Conservation (phyloP, 2,329 filamentous ascomycete genomes). For the Trichoderma sp. region DNA sequence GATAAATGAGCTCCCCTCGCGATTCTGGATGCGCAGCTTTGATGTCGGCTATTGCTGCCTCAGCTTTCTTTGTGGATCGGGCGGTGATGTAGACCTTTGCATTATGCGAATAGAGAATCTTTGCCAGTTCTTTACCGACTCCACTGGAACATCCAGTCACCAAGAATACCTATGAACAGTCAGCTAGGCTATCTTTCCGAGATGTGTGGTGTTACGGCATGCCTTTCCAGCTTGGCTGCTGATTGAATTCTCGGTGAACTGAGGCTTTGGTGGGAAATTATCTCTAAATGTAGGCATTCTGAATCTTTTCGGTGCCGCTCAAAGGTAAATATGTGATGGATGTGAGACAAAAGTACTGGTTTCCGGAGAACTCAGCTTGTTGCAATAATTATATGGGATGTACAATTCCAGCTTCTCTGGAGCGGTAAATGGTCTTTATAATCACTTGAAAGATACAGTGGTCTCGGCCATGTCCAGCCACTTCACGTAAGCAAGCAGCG, state of each 20-base stretch:
- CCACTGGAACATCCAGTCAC: background rate
- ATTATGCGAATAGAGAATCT: background rate
- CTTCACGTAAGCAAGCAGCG: background rate
- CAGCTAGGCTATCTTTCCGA: background rate
- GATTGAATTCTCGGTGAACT: background rate
- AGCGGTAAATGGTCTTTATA: background rate
- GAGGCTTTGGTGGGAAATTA: background rate
- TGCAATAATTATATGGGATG: background rate
- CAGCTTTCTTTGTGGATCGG: background rate
- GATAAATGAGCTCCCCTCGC: background rate
- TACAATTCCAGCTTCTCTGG: background rate
- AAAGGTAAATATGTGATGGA: background rate
- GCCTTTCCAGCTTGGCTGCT: background rate
- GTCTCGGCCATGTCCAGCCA: background rate
- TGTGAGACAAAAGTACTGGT: background rate
- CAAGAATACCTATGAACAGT: background rate
- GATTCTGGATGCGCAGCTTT: background rate
- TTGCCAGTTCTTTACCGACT: background rate
- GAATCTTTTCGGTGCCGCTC: background rate
- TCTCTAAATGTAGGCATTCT: background rate
- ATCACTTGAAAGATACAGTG: background rate
- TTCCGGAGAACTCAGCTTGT: background rate
- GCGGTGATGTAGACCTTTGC: background rate
- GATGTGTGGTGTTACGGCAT: background rate
- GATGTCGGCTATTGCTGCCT: background rate